These are phyloP conservation scores for Raddia distichophylla DNA, from an alignment of 176 grass and related monocot genomes.

Conservation along the genomic window DNA sequence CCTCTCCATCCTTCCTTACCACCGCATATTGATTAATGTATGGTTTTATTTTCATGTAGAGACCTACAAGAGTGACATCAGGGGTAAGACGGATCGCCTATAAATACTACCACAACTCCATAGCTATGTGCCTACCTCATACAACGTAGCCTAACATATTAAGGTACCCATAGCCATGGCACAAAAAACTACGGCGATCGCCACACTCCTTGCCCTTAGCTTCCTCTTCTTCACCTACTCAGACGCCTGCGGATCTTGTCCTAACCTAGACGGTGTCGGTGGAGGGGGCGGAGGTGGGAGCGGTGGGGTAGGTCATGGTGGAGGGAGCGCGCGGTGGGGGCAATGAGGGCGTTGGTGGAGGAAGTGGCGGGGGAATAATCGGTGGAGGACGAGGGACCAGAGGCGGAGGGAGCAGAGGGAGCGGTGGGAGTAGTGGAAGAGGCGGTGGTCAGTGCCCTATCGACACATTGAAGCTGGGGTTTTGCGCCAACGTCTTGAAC, in stretches of 20 bases:
- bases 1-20: too few relatives aligned
- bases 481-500: slow-evolving; percentile 74
- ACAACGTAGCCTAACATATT: too few relatives aligned
- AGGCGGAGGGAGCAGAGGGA: neutral
- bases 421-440: fast-evolving
- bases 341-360: neutral
- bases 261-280: slow-evolving; percentile 13
- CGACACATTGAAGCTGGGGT: slow-evolving; percentile 67
- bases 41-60: too few relatives aligned
- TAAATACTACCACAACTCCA: too few relatives aligned
- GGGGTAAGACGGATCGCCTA: too few relatives aligned
- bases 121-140: too few relatives aligned
- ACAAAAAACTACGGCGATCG: slow-evolving; percentile 11
- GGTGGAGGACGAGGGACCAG: neutral
- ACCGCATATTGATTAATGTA: too few relatives aligned
- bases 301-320: neutral
- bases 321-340: too few relatives aligned
- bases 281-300: neutral
- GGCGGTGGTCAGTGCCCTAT: slow-evolving; percentile 48
- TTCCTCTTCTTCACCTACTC: slow-evolving; percentile 57
- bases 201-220: slow-evolving; percentile 51
- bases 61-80: too few relatives aligned
- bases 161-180: slow-evolving; percentile 27
- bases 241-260: slow-evolving; percentile 55
- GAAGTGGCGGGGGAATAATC: fast-evolving